phyloP scores from a whole-genome alignment of 202 grass and related monocot genomes.

The Sporobolus alterniflorus region DNA sequence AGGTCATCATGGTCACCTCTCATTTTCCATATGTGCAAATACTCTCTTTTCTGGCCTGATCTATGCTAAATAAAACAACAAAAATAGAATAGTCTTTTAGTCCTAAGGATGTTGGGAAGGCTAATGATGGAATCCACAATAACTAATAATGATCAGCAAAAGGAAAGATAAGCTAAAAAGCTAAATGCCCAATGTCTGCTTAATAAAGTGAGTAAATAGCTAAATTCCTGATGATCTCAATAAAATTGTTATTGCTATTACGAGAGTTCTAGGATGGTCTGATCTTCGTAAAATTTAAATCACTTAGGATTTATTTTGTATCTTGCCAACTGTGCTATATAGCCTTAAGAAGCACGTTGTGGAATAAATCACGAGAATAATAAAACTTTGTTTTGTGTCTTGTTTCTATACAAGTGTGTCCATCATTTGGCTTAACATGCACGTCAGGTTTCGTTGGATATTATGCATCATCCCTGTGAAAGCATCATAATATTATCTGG shows the following conservation, averaged over 20 bases:
- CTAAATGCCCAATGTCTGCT: neutral
- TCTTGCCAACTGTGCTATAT: neutral
- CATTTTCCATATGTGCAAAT: neutral
- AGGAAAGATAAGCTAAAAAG: neutral
- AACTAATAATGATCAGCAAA: neutral
- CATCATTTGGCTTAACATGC: neutral
- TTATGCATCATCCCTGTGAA: neutral
- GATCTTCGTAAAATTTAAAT: neutral
- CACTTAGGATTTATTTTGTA: neutral
- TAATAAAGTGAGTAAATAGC: neutral
- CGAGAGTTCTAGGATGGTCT: neutral
- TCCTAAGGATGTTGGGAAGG: neutral
- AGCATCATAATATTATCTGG: neutral
- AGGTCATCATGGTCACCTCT: constrained; percentile 42
- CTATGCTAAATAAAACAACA: neutral
- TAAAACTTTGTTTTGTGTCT: no score
- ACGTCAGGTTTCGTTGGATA: neutral
- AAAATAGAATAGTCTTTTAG: neutral
- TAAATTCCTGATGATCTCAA: neutral
- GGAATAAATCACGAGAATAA: no score
- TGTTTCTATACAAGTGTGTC: neutral
- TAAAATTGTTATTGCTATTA: neutral
- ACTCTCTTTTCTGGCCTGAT: neutral
- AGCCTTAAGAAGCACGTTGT: neutral
- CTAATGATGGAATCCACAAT: neutral